Base-by-base conservation (phyloP, 176 grass and related monocot genomes). In the Triticum turgidum region DNA sequence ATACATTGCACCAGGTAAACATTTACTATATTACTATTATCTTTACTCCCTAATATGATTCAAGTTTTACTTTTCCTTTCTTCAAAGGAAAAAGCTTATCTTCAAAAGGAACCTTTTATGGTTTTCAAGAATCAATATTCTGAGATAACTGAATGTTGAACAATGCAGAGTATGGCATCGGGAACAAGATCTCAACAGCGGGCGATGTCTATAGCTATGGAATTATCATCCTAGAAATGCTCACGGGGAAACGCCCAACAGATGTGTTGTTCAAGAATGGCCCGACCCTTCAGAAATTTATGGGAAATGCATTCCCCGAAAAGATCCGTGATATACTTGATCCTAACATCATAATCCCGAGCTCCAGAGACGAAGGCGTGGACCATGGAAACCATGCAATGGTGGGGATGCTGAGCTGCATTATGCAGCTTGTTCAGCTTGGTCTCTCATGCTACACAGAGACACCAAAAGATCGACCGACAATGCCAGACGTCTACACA, bases 131-230 rank as follows among this genome's bases (percentile, higher is more conserved):
- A 5, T 56, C 15, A 32, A 11, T 30, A 0, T 54, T 29, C 4
- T 54, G 20, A 54, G 7, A 54, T 11, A 54, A 32, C 4, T 32
- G 0, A 29, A 24, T 13, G 1, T 11, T 77, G 3, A 34, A 21
- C 6, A 75, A 29, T 47, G 63, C 71, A 90, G 84, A 90, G 29
- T 87, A 90, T n/a, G 83, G 69, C 13, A 61, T 82, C 12, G 89
- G 84, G n/a, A 71, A 68, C 45, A 54, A 86, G 9, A 49, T 87
- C 35, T 87, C 89, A 5, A 25, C 25, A 12, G 58, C 24, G 1
- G 84, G 79, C 35, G 89, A 90, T 83, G 80, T 90, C 25, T 90
- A 90, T 21, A 90, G 89, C 89, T 90, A 82, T 12, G 84, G 89
- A 73, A 77, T 90, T 8, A 61, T 90, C 18, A 64, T 90, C 21